A percentile compares a stretch with the other conserved stretches of the same genome.
Evolutionary conservation across 2,329 filamentous ascomycete genomes (phyloP).

Genomic region (Pyrenochaeta sp.): DNA sequence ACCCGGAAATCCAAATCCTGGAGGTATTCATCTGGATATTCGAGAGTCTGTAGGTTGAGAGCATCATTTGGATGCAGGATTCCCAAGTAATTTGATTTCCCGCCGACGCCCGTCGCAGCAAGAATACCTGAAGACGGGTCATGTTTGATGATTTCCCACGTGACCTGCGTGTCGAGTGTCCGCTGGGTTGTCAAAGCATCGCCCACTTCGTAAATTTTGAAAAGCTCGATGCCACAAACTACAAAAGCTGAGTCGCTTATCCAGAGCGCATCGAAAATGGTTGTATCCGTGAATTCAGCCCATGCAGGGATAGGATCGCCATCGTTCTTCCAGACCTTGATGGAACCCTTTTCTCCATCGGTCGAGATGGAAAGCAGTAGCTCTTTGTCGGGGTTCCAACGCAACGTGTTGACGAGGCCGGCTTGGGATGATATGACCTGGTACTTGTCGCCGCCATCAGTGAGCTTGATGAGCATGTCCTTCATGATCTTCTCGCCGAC

Average conservation of each 20-base stretch:
- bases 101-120: slow-evolving; percentile 42
- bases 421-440: slow-evolving; percentile 48
- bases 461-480: slow-evolving; percentile 48
- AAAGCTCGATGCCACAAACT: slow-evolving; percentile 53
- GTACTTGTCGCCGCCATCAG: slow-evolving; percentile 38
- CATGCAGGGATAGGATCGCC: slow-evolving; percentile 50
- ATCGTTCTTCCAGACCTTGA: slow-evolving; percentile 50
- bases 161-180: slow-evolving; percentile 41
- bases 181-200: slow-evolving; percentile 37
- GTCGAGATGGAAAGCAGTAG: slow-evolving; percentile 49
- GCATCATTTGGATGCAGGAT: slow-evolving; percentile 46
- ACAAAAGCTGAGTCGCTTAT: slow-evolving; percentile 54
- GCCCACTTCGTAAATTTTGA: slow-evolving; percentile 50
- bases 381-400: slow-evolving; percentile 46
- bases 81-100: slow-evolving; percentile 40
- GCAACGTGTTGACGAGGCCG: slow-evolving; percentile 47
- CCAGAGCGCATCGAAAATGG: slow-evolving; percentile 56
- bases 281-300: slow-evolving; percentile 52
- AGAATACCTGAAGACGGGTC: slow-evolving; percentile 53
- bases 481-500: slow-evolving; percentile 48
- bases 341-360: slow-evolving; percentile 49
- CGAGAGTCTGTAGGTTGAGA: slow-evolving; percentile 41
- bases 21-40: slow-evolving; percentile 46
- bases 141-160: slow-evolving; percentile 51
- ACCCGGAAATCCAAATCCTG: slow-evolving; percentile 54